Base-by-base conservation (phyloP, 495 filamentous ascomycete genomes). In the Diplogelasinospora grovesii region DNA sequence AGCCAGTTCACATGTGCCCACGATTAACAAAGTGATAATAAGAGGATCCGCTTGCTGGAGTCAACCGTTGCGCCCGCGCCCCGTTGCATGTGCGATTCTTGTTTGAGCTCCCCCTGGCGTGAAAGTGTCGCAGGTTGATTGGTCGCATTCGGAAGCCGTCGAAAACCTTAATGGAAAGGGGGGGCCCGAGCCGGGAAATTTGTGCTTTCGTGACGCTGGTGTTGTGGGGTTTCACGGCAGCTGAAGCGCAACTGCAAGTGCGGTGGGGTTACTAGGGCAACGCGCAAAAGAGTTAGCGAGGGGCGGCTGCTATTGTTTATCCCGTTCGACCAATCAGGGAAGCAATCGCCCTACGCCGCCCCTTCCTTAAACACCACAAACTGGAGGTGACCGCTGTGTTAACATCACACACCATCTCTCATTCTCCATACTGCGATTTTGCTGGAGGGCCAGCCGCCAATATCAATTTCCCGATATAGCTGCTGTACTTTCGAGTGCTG, bases 311-410 rank as follows among this genome's bases (percentile, higher is more conserved):
- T 15, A 25, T 41, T 57, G 54, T 57, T 57, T 57, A 57, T 40
- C 33, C 4, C 25, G 4, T 4, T 31, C 26, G 30, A 43, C 54
- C 54, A 58, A 58, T 58, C 45, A 58, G 30, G 20, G 22, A 30
- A 35, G 25, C 37, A 19, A 28, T 31, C 22, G 25, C 36, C 34
- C 34, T 9, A 7, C 44, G 18, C 33, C 31, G 39, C 21, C 33
- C 22, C 38, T 38, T 22, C 48, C 46, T 55, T 55, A 48, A 58
- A 58, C 52, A 54, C 45, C 38, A 54, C 39, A 51, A 48, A 26
- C 21, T 24, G 14, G 26, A 22, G 22, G 15, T 29, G 25, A 19
- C 39, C n/a, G n/a, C n/a, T n/a, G n/a, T n/a, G n/a, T n/a, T n/a
- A n/a, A n/a, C n/a, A n/a, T n/a, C n/a, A n/a, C n/a, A n/a, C n/a